A percentile compares a stretch with the other conserved stretches of the same genome.
These are phyloP conservation scores for Mortierella sp. DNA, from an alignment of 371 early-diverging fungal genomes.

Conservation along the genomic window DNA sequence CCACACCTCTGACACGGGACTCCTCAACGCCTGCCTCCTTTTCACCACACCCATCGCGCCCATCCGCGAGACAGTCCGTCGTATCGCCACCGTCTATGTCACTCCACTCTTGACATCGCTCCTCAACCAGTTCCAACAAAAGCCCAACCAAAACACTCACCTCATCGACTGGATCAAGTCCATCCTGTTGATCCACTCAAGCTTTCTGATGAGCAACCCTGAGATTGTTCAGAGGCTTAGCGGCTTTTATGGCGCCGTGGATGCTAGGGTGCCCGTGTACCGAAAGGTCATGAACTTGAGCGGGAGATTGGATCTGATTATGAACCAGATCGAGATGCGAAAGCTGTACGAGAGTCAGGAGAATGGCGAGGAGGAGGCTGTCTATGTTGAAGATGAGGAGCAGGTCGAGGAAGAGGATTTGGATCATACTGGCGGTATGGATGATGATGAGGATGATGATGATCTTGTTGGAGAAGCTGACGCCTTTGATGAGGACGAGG, in stretches of 20 bases:
- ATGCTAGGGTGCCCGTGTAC: constrained; percentile 67
- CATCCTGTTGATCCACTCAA: constrained; percentile 72
- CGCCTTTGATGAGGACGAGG: constrained; percentile 24
- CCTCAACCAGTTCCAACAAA: constrained; percentile 68
- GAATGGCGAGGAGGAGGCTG: constrained; percentile 52
- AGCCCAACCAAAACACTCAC: constrained; percentile 68
- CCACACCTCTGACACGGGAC: constrained; percentile 71
- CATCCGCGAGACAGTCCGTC: constrained; percentile 66
- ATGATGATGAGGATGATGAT: constrained; percentile 29
- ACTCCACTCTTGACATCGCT: constrained; percentile 76
- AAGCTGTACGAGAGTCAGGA: constrained; percentile 52
- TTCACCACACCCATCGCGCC: constrained; percentile 51
- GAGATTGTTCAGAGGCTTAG: constrained; percentile 69
- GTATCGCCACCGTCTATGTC: constrained; percentile 74
- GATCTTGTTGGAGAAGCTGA: constrained; percentile 49
- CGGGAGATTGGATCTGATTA: constrained; percentile 82
- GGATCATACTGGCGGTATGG: constrained; percentile 11
- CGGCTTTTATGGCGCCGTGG: constrained; percentile 74
- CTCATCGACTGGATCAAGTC: constrained; percentile 81
- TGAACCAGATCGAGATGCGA: constrained; percentile 72
- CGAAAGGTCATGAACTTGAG: constrained; percentile 70
- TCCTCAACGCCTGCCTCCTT: constrained; percentile 73
- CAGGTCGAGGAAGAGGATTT: constrained; percentile 62
- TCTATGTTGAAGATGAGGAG: constrained; percentile 66
- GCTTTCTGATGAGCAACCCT: constrained; percentile 74